A percentile compares a stretch with the other conserved stretches of the same genome.
These are phyloP conservation scores for Solanum tarapatanum DNA, from an alignment of 257 asterid species.

Conservation along the genomic window DNA sequence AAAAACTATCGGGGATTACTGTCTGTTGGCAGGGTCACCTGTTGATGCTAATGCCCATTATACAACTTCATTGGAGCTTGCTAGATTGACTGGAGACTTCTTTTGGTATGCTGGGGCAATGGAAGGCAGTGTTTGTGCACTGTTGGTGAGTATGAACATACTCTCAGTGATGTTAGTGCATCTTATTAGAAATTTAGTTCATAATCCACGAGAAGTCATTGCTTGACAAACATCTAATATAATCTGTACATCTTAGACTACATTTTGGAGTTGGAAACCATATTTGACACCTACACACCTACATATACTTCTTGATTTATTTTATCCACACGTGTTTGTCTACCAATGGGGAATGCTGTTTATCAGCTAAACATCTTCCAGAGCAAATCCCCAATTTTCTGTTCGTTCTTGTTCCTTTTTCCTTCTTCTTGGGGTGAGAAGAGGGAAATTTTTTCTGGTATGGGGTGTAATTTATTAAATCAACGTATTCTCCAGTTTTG, in stretches of 20 bases:
- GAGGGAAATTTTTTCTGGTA: not conserved
- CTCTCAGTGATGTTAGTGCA: not conserved
- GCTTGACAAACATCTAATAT: not conserved
- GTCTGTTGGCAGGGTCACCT: constrained; percentile 94
- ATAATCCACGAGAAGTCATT: not conserved
- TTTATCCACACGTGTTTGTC: not conserved
- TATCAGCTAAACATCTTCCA: not conserved
- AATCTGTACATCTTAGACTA: not conserved
- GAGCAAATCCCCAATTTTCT: not conserved
- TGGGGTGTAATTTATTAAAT: not conserved
- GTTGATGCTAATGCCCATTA: constrained; percentile 98
- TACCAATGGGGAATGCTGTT: not conserved
- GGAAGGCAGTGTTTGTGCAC: constrained; percentile 97
- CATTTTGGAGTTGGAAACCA: not conserved
- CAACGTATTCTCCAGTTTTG: not conserved
- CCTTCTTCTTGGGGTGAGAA: not conserved
- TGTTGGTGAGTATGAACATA: constrained; percentile 55
- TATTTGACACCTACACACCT: not conserved
- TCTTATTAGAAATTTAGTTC: not conserved
- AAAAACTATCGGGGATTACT: constrained; percentile 93
- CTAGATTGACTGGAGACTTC: constrained; percentile 89
- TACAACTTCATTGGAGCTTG: constrained; percentile 81
- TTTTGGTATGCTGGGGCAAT: constrained; percentile 98
- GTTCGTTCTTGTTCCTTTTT: not conserved
- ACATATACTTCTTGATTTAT: not conserved